These are phyloP conservation scores for Venturia nashicola DNA, from an alignment of 2,329 filamentous ascomycete genomes.

Conservation along the genomic window DNA sequence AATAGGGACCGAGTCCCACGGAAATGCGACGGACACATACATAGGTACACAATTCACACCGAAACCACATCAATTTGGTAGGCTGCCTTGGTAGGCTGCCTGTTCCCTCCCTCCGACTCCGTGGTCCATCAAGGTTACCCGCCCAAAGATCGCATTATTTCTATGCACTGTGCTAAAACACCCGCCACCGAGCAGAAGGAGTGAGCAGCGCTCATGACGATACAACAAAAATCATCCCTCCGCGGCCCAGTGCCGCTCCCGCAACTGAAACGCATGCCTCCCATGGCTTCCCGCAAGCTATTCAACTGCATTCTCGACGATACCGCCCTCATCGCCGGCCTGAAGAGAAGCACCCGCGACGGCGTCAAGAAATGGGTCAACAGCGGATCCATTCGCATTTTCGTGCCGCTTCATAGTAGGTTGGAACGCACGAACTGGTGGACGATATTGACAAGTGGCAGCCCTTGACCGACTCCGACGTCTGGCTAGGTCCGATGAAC, in stretches of 20 bases:
- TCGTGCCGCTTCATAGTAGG: slow-evolving; percentile 39
- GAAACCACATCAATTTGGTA: neutral
- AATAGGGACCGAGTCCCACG: neutral
- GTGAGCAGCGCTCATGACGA: neutral
- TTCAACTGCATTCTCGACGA: slow-evolving; percentile 44
- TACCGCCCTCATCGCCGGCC: slow-evolving; percentile 36
- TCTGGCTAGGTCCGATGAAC: slow-evolving; percentile 29
- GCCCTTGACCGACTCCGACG: slow-evolving; percentile 33
- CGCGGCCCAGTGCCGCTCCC: neutral
- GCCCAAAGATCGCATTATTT: neutral
- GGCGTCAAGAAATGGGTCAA: slow-evolving; percentile 39
- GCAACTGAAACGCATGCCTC: neutral
- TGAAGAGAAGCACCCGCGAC: slow-evolving; percentile 39
- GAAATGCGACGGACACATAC: neutral
- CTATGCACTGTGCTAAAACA: neutral
- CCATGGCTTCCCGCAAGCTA: slow-evolving; percentile 28
- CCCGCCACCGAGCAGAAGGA: neutral
- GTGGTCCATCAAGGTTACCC: neutral
- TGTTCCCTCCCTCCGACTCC: neutral
- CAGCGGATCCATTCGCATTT: slow-evolving; percentile 36
- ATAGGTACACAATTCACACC: neutral
- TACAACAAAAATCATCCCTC: neutral
- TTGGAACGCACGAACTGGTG: slow-evolving; percentile 1
- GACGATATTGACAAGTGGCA: slow-evolving; percentile 14
- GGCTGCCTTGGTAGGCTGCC: neutral